Base-by-base conservation (phyloP, 129 eudicot species). In the Glebionis coronaria region DNA sequence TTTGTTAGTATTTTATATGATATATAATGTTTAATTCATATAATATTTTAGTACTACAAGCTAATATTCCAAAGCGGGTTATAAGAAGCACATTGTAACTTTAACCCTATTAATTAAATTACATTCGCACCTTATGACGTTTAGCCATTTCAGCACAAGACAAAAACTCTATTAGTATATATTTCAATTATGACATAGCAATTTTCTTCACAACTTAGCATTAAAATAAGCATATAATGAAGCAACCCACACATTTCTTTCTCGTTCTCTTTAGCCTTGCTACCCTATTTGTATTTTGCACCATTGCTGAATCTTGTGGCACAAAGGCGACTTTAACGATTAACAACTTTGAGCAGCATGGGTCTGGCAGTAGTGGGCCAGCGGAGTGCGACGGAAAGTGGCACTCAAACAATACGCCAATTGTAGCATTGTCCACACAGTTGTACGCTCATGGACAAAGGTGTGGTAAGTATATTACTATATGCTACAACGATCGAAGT, bases 381-480 rank as follows among this genome's bases (percentile, higher is more conserved):
- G 3, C 64, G 1, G 71, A 56, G 46, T 76, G 80, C 18, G 80
- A 76, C 7, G 65, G 70, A 5, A 5, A 68, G 2, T 69, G 61
- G 65, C 76, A 69, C 45, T 76, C 76, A 14, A 47, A 62, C 16
- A 20, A 62, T 46, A 49, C 46, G 16, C 75, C 46, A 3, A 59
- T 76, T 12, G 75, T 68, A 23, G 80, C 75, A 9, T 71, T 76
- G 38, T 68, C 80, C 9, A 76, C 80, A 0, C 50, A 64, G 53
- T 76, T 75, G 80, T 76, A 67, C 16, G 69, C 60, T 3, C 63
- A 65, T 9, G 80, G 80, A 27, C 35, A 59, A 19, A 58, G 80
- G 29, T 75, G 80, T 29, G 18, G 15, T 50, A 59, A 68, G 40
- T 10, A 25, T 44, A 58, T 75, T 23, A 58, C 31, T 11, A 47